phyloP scores from a whole-genome alignment of 257 asterid genomes.

The Jasminum sambac region DNA sequence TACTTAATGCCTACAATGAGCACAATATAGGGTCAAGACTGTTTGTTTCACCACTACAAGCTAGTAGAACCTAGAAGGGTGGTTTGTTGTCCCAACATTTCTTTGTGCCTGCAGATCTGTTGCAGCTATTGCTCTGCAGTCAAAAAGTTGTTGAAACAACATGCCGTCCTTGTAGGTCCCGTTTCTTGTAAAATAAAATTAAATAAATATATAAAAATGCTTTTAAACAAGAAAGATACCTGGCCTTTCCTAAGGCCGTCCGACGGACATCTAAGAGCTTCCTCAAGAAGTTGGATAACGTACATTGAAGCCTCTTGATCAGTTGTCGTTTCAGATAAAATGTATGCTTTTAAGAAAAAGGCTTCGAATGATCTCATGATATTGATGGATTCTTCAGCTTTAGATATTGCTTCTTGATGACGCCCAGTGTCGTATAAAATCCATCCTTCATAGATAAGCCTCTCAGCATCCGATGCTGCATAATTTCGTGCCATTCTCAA shows the following conservation, averaged over 20 bases:
- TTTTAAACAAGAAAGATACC: conserved; percentile 40
- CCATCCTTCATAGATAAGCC: conserved; percentile 97
- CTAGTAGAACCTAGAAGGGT: too few species aligned
- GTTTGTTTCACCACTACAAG: too few species aligned
- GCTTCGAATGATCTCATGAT: conserved; percentile 93
- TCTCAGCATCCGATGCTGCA: conserved; percentile 72
- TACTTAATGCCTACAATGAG: conserved; percentile 82
- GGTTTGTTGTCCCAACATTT: too few species aligned
- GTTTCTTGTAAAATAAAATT: too few species aligned
- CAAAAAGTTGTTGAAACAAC: too few species aligned
- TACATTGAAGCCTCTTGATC: conserved; percentile 70
- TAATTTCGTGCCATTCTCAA: conserved; percentile 91
- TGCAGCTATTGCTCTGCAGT: too few species aligned
- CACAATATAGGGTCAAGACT: conserved; percentile 19
- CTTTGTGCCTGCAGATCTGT: too few species aligned
- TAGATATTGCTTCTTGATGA: conserved; percentile 80
- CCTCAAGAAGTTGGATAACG: conserved; percentile 86
- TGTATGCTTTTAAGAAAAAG: conserved; percentile 84
- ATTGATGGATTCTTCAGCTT: conserved; percentile 85
- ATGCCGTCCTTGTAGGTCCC: too few species aligned
- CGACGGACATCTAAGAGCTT: conserved; percentile 97
- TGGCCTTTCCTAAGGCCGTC: conserved; percentile 99
- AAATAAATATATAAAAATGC: too few species aligned
- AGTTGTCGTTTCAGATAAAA: conserved; percentile 71
- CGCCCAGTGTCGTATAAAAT: conserved; percentile 83